Base-by-base conservation (phyloP, 2,329 filamentous ascomycete genomes). In the Aspergillus ibericus region DNA sequence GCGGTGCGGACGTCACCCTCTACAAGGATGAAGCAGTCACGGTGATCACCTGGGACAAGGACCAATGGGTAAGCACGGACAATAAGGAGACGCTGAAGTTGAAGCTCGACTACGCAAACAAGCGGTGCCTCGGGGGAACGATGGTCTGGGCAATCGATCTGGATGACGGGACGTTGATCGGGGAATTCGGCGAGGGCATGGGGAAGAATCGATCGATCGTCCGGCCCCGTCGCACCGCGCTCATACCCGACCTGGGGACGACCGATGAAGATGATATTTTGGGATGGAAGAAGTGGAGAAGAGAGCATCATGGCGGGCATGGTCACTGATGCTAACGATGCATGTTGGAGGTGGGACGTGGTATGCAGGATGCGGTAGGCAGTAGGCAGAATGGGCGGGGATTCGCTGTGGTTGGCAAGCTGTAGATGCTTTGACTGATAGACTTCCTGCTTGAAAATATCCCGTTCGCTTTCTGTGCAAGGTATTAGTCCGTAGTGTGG, bases 61-160 rank as follows among this genome's bases (percentile, higher is more conserved):
- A 59, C 27, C 60, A 60, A 15, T 59, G 64, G 64, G 63, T 66
- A 6, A 62, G 54, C 27, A 63, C 55, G 29, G 63, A 66, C 29
- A 56, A 66, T 40, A 50, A 36, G 29, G 55, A 62, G 34, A 65
- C 63, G 1, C n/a, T 65, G 50, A 60, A 56, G 35, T 27, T 63
- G 44, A 66, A 66, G 50, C 27, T 62, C 5, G 55, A 64, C 22
- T 65, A 46, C 32, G 64, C 64, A 5, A 66, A 65, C 34, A 42
- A 47, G 20, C 57, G 52, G 32, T 66, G 64, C 49, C 55, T 66
- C 12, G 60, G 62, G 2, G 64, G 64, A 4, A 59, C 59, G 1
- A 65, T 66, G 53, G 50, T 52, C 9, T 66, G 64, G 64, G 55
- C 64, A 4, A 25, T 66, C 2, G 64, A 66, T 51, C 27, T 60